These are phyloP conservation scores for Citrullus colocynthis DNA, from an alignment of 306 rosid species.

Conservation along the genomic window DNA sequence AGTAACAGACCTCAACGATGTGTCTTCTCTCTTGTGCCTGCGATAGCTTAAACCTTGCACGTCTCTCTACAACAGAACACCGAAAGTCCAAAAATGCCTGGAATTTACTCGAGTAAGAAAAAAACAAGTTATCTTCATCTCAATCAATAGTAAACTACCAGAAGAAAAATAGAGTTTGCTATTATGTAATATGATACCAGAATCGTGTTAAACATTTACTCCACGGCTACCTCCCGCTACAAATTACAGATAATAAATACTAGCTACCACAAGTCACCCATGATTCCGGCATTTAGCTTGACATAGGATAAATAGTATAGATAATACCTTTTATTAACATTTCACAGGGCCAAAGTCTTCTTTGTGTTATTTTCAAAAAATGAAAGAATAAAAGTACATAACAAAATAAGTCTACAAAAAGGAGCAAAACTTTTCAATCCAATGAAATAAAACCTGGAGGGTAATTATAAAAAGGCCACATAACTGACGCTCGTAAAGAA, in stretches of 20 bases:
- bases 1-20: constrained; percentile 59
- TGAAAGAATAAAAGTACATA: background rate
- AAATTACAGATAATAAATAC: background rate
- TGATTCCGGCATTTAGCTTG: background rate
- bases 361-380: no score
- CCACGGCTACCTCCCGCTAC: background rate
- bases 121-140: background rate
- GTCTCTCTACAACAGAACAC: constrained; percentile 82
- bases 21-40: constrained; percentile 80
- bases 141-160: background rate
- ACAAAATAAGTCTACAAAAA: background rate
- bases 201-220: background rate
- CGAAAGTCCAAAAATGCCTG: constrained; percentile 91
- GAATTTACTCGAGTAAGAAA: background rate
- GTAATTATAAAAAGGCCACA: background rate
- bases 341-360: background rate
- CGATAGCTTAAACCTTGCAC: constrained; percentile 72
- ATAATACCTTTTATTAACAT: background rate
- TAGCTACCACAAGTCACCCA: background rate
- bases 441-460: background rate
- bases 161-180: background rate
- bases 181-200: background rate
- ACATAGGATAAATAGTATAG: background rate
- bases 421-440: background rate
- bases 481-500: background rate